A percentile compares a stretch with the other conserved stretches of the same genome.
These are phyloP conservation scores for Eurotiales sp. DNA, from an alignment of 2,329 filamentous ascomycete species.

Conservation along the genomic window DNA sequence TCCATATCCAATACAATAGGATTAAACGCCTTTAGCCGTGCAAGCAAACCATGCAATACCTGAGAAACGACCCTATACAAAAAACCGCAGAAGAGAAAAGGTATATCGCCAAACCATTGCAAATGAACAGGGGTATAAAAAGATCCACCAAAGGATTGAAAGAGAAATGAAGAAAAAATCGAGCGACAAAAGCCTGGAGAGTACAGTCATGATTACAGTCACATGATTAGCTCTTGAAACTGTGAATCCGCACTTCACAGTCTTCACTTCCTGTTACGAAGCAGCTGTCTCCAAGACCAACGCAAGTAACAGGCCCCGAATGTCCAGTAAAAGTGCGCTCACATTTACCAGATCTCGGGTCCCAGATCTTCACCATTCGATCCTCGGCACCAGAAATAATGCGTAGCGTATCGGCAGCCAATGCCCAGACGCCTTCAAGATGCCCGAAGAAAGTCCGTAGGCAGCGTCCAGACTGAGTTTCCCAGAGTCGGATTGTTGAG, in stretches of 20 bases:
- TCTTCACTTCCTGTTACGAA: constrained; percentile 94
- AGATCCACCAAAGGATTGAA: not conserved
- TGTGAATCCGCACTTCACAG: constrained; percentile 81
- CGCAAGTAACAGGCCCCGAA: constrained; percentile 84
- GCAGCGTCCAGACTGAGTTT: constrained; percentile 75
- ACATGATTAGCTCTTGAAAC: constrained; percentile 50
- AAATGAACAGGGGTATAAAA: not conserved
- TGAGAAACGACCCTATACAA: not conserved
- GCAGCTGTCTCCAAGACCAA: constrained; percentile 82
- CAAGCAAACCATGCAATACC: not conserved
- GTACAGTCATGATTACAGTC: not conserved
- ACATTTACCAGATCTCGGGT: constrained; percentile 84
- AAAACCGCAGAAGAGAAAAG: not conserved
- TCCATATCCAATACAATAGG: not conserved
- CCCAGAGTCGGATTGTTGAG: constrained; percentile 88
- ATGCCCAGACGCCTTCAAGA: constrained; percentile 90
- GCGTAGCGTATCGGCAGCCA: constrained; percentile 82
- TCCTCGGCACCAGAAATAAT: constrained; percentile 90
- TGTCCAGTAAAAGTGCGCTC: constrained; percentile 91
- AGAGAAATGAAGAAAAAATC: not conserved
- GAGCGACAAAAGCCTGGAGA: not conserved
- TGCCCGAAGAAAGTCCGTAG: constrained; percentile 94
- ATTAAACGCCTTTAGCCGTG: not conserved
- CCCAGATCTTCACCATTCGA: constrained; percentile 94
- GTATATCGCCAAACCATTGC: not conserved